phyloP scores from a whole-genome alignment of 192 early-diverging fungal species.

The Gaertneriomyces sp. region DNA sequence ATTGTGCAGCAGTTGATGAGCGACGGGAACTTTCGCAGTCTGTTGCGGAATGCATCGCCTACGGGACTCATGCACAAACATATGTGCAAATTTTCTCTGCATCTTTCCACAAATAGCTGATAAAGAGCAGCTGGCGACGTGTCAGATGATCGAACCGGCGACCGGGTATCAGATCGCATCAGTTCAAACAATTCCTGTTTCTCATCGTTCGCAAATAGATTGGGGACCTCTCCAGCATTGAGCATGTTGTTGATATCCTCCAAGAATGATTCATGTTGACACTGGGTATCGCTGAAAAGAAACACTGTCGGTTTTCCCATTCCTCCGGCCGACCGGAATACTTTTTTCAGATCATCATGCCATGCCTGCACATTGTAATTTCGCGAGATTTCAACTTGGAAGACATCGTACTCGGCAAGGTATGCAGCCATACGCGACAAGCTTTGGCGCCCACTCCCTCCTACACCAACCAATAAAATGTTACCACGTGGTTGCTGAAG shows the following conservation, averaged over 20 bases:
- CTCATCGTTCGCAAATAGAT: constrained; percentile 54
- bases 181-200: constrained; percentile 60
- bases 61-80: constrained; percentile 58
- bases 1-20: constrained; percentile 63
- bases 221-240: constrained; percentile 60
- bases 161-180: constrained; percentile 41
- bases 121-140: constrained; percentile 47
- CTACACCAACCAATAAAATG: constrained; percentile 58
- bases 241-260: constrained; percentile 64
- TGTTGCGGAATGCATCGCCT: constrained; percentile 56
- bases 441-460: constrained; percentile 57
- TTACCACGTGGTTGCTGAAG: constrained; percentile 56
- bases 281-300: constrained; percentile 60
- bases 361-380: constrained; percentile 55
- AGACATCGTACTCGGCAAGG: constrained; percentile 55
- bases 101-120: constrained; percentile 49
- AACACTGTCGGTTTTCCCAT: constrained; percentile 52
- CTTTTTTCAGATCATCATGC: constrained; percentile 61
- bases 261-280: constrained; percentile 58
- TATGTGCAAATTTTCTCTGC: constrained; percentile 56
- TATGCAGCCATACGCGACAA: constrained; percentile 58
- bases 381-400: constrained; percentile 58
- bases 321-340: constrained; percentile 51
- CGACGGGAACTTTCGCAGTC: constrained; percentile 56
- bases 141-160: constrained; percentile 30